Evolutionary conservation across 1,284 basidiomycete genomes (phyloP), one percentile per base, ranked within the genome.

Genomic region (Leucoagaricus sp.): DNA sequence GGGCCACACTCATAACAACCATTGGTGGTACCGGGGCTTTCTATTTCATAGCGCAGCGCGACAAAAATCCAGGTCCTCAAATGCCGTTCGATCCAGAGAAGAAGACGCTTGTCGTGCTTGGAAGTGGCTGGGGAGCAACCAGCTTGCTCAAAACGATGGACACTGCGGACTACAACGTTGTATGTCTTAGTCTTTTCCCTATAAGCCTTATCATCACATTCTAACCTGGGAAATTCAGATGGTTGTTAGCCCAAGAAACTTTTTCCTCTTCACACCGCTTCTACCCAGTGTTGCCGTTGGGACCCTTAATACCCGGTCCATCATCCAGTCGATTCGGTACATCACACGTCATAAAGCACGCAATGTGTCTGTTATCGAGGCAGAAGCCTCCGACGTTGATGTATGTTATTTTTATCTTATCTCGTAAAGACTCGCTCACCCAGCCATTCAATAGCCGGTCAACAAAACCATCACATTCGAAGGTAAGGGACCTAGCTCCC

Each of bases 191-290:
- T 52, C 46, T 58, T 53, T n/a, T 38, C 25, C 28, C 33, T 47
- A n/a, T n/a, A n/a, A n/a, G 31, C 58, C 55, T 42, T 36, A 21
- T 57, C 45, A n/a, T 28, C 44, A 51, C 55, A 5, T 28, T 40
- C 42, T 15, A 55, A 34, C 5, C 21, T 19, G 17, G 15, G 9
- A 25, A 15, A 26, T 52, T 34, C 53, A 93, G 90, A 81, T 96
- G 59, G 91, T 98, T 60, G 86, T 98, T 72, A 95, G 93, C 56
- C 96, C 96, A 12, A 89, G 92, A 73, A 98, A 98, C 75, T 92
- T 92, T 80, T 98, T 97, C 86, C 84, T 97, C 57, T 99, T 98
- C 80, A 96, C 96, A 0, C 96, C 96, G 19, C 82, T 99, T 29
- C 79, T 99, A 12, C 95, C 94, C 4, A 94, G 91, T 58, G 94